Evolutionary conservation across 2,329 filamentous ascomycete genomes (phyloP), one percentile per base, ranked within the genome.

Genomic region (Talaromyces albobiverticillius): DNA sequence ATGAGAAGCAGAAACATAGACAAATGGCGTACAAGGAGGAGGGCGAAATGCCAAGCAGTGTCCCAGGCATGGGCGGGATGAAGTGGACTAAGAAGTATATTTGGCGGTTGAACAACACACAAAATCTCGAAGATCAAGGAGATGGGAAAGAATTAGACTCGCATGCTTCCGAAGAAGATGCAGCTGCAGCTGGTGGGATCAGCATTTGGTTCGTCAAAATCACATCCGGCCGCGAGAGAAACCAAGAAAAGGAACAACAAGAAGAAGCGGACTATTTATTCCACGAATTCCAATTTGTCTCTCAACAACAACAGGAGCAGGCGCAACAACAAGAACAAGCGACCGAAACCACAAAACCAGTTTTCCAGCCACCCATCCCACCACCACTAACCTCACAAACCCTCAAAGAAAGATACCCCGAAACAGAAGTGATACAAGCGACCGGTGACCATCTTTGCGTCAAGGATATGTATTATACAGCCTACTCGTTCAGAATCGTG

Each of bases 151-250:
- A n/a, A n/a, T n/a, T n/a, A n/a, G 22, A 32, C 11, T 4, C 18
- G 40, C 14, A 18, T n/a, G n/a, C n/a, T 3, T 26, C 20, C 16
- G 20, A 18, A 22, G 41, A 47, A 32, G 29, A 46, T 20, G 18
- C 25, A 9, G 36, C 25, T 13, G 26, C 2, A 6, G 7, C 32
- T 10, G 64, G 58, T 13, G 57, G 59, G 20, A 69, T 76, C 11
- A 76, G 73, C 53, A 66, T 76, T 13, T 77, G 74, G 74, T 77
- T 77, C 46, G 72, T 73, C 26, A 76, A 76, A 54, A 64, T 71
- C 56, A 62, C 16, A 59, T 56, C 23, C 5, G 26, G 54, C 22
- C 22, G 36, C 22, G 31, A 48, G 10, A 16, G 20, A 20, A 22
- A 7, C 1, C 7, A 40, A 13, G 16, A 13, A 2, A 18, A n/a